Base-by-base conservation (phyloP, 345 rosid genomes). In the Zanthoxylum bungeanum region DNA sequence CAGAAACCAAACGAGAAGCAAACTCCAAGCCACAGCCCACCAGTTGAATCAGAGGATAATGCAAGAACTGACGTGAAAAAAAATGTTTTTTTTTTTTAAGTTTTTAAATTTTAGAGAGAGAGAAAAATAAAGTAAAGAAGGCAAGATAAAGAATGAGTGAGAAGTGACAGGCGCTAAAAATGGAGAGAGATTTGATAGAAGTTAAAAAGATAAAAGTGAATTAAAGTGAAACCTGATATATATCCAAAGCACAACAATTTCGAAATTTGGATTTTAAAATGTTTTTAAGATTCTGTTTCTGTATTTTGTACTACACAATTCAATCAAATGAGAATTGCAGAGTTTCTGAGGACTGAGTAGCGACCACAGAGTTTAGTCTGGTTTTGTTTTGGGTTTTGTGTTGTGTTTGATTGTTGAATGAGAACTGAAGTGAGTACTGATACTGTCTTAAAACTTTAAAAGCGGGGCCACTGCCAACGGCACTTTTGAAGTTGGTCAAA, bases 1-100 rank as follows among this genome's bases (percentile, higher is more conserved):
- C 62, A 47, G 8, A 74, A 70, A 39, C 57, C 37, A 24, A 36
- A n/a, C n/a, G n/a, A n/a, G n/a, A n/a, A n/a, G n/a, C n/a, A n/a
- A 36, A 30, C 3, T 40, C 11, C 51, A 22, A 59, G 67, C 68
- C 34, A 56, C 16, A 31, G 1, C 12, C 58, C 9, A 42, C 61
- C 37, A 28, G 61, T n/a, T 16, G 34, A 28, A 62, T 31, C 50
- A 64, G 31, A 10, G 5, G 9, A 2, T 3, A 42, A 17, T 42
- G 47, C 47, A 42, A 42, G 19, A 3, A 14, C 0, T 42, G 17
- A 42, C 11, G 5, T 42, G 47, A 42, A 34, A 34, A 34, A 34
- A 34, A 3, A 34, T 42, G 47, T 3, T 42, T 16, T 12, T n/a
- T n/a, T n/a, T n/a, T n/a, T n/a, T n/a, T n/a, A n/a, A n/a, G n/a